phyloP scores from a whole-genome alignment of 345 rosid genomes.

The Pelargonium nanum region DNA sequence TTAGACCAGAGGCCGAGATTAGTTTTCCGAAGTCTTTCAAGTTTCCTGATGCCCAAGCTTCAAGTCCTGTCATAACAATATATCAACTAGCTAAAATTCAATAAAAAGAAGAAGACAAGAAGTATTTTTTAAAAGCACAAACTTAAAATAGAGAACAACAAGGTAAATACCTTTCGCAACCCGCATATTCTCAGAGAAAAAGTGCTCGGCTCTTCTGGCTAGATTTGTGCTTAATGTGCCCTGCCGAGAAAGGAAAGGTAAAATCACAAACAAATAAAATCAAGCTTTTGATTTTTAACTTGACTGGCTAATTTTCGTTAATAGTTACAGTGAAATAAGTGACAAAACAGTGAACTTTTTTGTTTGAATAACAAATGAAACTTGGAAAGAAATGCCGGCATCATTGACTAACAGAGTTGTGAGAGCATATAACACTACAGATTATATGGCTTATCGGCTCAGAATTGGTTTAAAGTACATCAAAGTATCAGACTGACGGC shows the following conservation, averaged over 20 bases:
- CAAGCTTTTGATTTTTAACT: too few relatives aligned
- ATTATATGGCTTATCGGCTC: too few relatives aligned
- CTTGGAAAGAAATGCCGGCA: too few relatives aligned
- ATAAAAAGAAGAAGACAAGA: conserved; percentile 3
- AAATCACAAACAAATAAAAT: neutral
- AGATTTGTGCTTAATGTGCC: conserved; percentile 37
- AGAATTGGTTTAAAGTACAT: too few relatives aligned
- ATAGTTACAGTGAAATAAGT: too few relatives aligned
- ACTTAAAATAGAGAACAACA: neutral
- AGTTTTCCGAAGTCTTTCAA: conserved; percentile 62
- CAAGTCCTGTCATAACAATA: conserved; percentile 46
- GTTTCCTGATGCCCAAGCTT: conserved; percentile 74
- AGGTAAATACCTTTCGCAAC: conserved; percentile 48
- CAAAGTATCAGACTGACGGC: too few relatives aligned
- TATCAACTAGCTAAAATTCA: neutral
- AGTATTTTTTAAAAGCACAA: neutral
- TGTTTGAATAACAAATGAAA: too few relatives aligned
- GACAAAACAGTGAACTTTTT: too few relatives aligned
- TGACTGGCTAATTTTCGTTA: too few relatives aligned
- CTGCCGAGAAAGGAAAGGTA: conserved; percentile 24
- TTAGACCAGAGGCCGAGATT: conserved; percentile 79
- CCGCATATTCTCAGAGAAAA: conserved; percentile 72
- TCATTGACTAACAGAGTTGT: too few relatives aligned
- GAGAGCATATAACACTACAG: neutral
- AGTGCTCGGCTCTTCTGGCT: conserved; percentile 85